Percentiles rank a stretch among this genome's conserved stretches.
Evolutionary conservation across 1,284 basidiomycete genomes (phyloP).

Genomic region (Sparassis latifolia): DNA sequence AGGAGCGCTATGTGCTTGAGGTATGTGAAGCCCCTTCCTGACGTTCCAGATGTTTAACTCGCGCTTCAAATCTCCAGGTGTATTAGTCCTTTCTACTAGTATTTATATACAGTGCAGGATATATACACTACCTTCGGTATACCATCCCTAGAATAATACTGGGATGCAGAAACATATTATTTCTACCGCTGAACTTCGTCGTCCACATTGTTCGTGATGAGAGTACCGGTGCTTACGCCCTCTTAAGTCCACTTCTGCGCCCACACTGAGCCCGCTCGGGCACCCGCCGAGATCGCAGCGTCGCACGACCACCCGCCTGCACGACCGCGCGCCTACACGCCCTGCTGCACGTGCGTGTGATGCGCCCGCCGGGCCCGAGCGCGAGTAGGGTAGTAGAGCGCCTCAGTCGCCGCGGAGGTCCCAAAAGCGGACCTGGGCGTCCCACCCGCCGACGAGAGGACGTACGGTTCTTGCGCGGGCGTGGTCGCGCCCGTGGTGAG

Average conservation of each 20-base stretch:
- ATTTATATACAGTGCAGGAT: not conserved
- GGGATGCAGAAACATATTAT: no score
- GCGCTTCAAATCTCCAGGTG: not conserved
- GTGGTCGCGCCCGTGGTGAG: slow-evolving; percentile 78
- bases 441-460: slow-evolving; percentile 84
- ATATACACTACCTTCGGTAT: not conserved
- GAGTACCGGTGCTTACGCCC: slow-evolving; percentile 38
- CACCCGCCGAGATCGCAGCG: slow-evolving; percentile 53
- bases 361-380: slow-evolving; percentile 45
- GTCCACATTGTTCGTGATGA: no score
- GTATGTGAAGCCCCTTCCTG: slow-evolving; percentile 37
- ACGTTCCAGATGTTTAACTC: not conserved
- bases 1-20: slow-evolving; percentile 96
- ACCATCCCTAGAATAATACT: no score
- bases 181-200: no score
- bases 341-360: no score
- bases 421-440: slow-evolving; percentile 70
- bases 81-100: not conserved
- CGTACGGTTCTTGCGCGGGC: slow-evolving; percentile 65
- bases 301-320: slow-evolving; percentile 51
- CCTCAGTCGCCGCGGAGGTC: slow-evolving; percentile 84
- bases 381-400: slow-evolving; percentile 78
- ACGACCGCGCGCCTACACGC: no score
- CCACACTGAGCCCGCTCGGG: slow-evolving; percentile 66
- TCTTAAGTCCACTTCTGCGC: slow-evolving; percentile 28